Base-by-base conservation (phyloP, 139 green algal genomes). In the Eudorina sp. region DNA sequence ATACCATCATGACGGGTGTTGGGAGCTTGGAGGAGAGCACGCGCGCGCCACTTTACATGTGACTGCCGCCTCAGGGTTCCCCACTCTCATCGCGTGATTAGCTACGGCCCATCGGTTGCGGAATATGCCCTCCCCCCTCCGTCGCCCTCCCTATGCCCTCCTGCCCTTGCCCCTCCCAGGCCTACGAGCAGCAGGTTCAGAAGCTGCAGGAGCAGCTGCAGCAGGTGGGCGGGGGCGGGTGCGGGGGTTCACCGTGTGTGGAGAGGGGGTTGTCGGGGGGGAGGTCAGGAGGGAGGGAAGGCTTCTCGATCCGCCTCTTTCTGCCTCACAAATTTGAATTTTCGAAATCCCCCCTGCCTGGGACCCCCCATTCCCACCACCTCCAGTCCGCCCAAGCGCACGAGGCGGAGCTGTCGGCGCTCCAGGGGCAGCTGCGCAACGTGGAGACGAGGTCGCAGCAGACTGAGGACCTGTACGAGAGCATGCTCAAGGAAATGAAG, bases 401-500 rank as follows among this genome's bases (percentile, higher is more conserved):
- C 81, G 81, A 78, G 31, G 62, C 43, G 4, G 64, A 87, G 81
- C 46, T 87, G 19, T 29, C n/a, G 8, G 45, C 45, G n/a, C 62
- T 87, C 25, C 21, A 31, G 45, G 45, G 55, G 6, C 81, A 87
- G 53, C 81, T 87, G 62, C n/a, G 31, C 19, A 41, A 36, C 34
- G 64, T 87, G 62, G 64, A 87, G 60, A 45, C 62, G 21, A 48
- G 81, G 60, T 36, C 38, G 40, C 25, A 38, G 5, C 81, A 78
- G 62, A 78, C 81, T 31, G 81, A 87, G 81, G 81, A 87, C 8
- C 46, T 87, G 60, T 87, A 87, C 43, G 81, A 87, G 81, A 53
- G 62, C 81, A 87, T 87, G 81, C 81, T 87, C 8, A 66, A 51
- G 45, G 81, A 87, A 46, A 87, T 87, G 81, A 87, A 87, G 81